These are phyloP conservation scores for Clavispora carvajalis DNA, from an alignment of 805 yeast species.

Conservation along the genomic window DNA sequence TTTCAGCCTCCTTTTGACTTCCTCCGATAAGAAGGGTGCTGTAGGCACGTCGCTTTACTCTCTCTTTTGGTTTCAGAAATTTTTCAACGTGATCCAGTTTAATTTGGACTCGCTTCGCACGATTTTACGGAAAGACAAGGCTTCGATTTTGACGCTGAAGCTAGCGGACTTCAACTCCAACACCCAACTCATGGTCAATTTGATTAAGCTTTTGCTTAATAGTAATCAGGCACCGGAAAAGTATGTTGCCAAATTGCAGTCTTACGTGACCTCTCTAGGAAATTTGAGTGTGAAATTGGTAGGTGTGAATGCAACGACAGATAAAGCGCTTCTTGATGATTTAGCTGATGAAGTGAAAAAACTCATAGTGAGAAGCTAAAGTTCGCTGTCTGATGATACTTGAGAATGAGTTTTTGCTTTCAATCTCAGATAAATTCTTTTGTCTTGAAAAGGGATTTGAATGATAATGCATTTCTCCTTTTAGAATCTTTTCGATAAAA, in stretches of 20 bases:
- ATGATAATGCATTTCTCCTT: too few relatives aligned
- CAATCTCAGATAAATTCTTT: too few relatives aligned
- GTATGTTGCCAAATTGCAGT: constrained; percentile 6
- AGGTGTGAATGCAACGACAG: background rate
- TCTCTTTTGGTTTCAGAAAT: constrained; percentile 30
- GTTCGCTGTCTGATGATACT: too few relatives aligned
- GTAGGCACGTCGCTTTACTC: constrained; percentile 16
- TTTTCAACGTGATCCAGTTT: constrained; percentile 32
- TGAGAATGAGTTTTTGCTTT: too few relatives aligned
- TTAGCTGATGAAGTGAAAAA: constrained; percentile 6
- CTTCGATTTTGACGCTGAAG: constrained; percentile 17
- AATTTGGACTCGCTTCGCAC: constrained; percentile 20
- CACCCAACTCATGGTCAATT: constrained; percentile 28
- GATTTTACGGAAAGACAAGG: constrained; percentile 11
- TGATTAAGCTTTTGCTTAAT: constrained; percentile 22
- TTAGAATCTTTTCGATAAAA: too few relatives aligned
- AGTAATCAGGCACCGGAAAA: constrained; percentile 8
- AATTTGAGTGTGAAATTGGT: background rate
- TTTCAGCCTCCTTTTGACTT: constrained; percentile 28
- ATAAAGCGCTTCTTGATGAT: constrained; percentile 6
- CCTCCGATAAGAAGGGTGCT: constrained; percentile 10
- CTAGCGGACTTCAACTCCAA: constrained; percentile 30
- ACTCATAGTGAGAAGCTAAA: too few relatives aligned
- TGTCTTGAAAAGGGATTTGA: too few relatives aligned
- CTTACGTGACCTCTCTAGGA: constrained; percentile 6